Evolutionary conservation across 768 basidiomycete genomes (phyloP), one percentile per base, ranked within the genome.

Genomic region (Suillus sp.): DNA sequence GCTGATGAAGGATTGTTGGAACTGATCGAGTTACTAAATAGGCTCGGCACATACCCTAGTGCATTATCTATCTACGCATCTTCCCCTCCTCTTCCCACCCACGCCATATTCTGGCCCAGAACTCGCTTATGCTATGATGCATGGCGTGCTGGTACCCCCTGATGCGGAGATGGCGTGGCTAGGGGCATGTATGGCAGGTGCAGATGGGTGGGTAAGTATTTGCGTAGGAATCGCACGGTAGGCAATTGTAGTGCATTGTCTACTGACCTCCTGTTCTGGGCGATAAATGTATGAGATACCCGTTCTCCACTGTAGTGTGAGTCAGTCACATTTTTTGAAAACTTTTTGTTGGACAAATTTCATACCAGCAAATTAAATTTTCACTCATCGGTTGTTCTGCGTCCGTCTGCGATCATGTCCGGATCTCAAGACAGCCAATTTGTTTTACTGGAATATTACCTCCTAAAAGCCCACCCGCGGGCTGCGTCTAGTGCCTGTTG

Each of bases 141-240:
- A 98, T 72, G 96, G 97, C 14, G 87, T 98, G 22, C 75, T 83
- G 3, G 77, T 90, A 1, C 97, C 96, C 1, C 80, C 86, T 9
- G 95, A 97, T 35, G 83, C 94, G 7, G 96, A 99, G 71, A 82
- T 98, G 76, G 94, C 90, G 5, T 97, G 96, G 96, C 75, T 99
- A n/a, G 91, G 93, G 11, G 89, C 92, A 22, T 95, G 94, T 69
- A 79, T 98, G 76, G 86, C 90, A 14, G 95, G 95, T 9, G 93
- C 95, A 14, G 97, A 99, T 71, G 97, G 97, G 6, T 99, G 95
- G 95, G 82, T 96, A 34, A 91, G 92, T 72, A 82, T 98, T 60
- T 96, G 94, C 71, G 79, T 97, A 34, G 92, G 91, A 18, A 75
- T 91, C 18, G 65, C 68, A 51, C 72, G 73, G 51, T 75, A 74